Evolutionary conservation across 768 basidiomycete species (phyloP).

Genomic region (Tulasnella sp.): DNA sequence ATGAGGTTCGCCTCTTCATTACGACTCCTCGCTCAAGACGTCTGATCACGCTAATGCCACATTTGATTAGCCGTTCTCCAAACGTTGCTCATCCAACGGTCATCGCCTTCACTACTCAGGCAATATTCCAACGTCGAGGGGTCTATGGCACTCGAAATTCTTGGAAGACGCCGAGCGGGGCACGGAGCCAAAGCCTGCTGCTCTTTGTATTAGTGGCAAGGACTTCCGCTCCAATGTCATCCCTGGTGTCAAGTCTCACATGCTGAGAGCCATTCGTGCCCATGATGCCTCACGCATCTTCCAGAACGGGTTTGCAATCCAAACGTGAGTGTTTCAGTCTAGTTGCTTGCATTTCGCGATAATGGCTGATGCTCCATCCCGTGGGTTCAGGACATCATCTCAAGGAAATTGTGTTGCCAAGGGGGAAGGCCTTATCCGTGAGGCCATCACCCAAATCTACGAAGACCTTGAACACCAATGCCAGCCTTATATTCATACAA

Average conservation of each 20-base stretch:
- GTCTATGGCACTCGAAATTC: background rate
- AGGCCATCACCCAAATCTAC: too few species aligned
- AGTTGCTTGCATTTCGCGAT: background rate
- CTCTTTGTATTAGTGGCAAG: background rate
- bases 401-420: too few species aligned
- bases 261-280: background rate
- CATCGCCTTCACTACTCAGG: background rate
- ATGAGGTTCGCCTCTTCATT: background rate
- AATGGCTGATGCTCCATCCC: too few species aligned
- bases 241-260: background rate
- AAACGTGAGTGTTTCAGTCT: background rate
- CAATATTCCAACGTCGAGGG: background rate
- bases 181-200: background rate
- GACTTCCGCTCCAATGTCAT: background rate
- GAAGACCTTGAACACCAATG: too few species aligned
- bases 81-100: background rate
- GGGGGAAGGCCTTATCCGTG: too few species aligned
- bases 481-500: too few species aligned
- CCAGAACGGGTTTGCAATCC: background rate
- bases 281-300: background rate
- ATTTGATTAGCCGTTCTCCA: background rate
- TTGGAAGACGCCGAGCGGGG: background rate
- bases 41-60: background rate
- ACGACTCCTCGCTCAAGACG: background rate
- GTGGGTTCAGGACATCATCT: too few species aligned